Conservation (phyloP, 2,329 filamentous ascomycete species). For the Trichoderma sp. region DNA sequence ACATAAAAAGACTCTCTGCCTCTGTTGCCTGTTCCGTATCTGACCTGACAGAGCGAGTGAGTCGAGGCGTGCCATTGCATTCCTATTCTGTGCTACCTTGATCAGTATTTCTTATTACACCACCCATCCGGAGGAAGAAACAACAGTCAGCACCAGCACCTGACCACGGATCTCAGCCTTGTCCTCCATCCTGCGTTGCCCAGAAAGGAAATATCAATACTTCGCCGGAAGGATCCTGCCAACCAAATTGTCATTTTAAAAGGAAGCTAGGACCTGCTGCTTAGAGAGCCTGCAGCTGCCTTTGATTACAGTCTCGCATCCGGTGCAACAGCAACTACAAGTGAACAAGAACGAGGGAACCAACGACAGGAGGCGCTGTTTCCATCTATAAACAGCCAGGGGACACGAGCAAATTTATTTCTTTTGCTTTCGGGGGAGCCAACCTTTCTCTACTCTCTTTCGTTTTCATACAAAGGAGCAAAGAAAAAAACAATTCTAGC, state of each 20-base stretch:
- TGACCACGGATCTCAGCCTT: conserved; percentile 15
- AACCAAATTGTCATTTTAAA: background rate
- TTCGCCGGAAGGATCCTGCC: conserved; percentile 3
- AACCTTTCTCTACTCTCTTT: background rate
- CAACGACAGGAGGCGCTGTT: conserved; percentile 16
- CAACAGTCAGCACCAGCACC: conserved; percentile 8
- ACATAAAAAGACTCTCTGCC: conserved; percentile 1
- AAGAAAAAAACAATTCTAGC: background rate
- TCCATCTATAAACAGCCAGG: conserved; percentile 13
- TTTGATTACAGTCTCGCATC: conserved; percentile 25
- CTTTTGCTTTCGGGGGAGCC: background rate
- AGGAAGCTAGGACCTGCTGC: conserved; percentile 17
- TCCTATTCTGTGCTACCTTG: background rate
- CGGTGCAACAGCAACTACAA: conserved; percentile 14
- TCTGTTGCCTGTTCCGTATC: background rate
- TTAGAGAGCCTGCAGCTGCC: background rate
- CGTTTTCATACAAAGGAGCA: conserved; percentile 24
- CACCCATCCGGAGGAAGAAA: background rate
- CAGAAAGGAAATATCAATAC: background rate
- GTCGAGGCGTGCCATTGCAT: background rate
- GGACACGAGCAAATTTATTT: background rate
- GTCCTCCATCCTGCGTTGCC: background rate
- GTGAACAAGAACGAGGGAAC: conserved; percentile 4
- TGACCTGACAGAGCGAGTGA: background rate
- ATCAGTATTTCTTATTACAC: background rate